These are phyloP conservation scores for Jacaranda copaia DNA, from an alignment of 257 asterid species.

Conservation along the genomic window DNA sequence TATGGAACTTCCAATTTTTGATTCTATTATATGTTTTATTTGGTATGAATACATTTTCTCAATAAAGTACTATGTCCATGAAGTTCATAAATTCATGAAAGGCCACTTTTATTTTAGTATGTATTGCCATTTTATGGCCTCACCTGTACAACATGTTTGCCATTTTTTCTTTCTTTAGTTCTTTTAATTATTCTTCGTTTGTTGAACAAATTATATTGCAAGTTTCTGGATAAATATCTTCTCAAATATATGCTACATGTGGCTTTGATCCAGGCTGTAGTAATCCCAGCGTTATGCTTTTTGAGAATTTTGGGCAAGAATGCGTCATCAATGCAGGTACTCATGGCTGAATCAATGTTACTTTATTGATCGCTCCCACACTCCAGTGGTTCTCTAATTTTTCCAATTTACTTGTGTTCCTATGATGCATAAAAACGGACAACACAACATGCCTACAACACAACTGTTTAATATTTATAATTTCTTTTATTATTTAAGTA, in stretches of 20 bases:
- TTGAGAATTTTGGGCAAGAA: slow-evolving; percentile 69
- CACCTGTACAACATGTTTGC: too few relatives aligned
- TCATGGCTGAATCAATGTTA: too few relatives aligned
- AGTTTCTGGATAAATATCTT: not conserved
- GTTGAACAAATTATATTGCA: not conserved
- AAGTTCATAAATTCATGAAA: not conserved
- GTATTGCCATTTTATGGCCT: too few relatives aligned
- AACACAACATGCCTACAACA: too few relatives aligned
- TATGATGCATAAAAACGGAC: too few relatives aligned
- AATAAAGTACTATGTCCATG: not conserved
- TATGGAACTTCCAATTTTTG: not conserved
- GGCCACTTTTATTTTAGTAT: not conserved
- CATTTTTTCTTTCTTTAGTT: not conserved
- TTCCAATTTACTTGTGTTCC: too few relatives aligned
- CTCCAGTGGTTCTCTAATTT: too few relatives aligned
- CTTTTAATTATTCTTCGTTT: not conserved
- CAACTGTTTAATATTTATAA: too few relatives aligned
- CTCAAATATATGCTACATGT: not conserved
- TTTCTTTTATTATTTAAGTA: too few relatives aligned
- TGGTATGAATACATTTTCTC: not conserved
- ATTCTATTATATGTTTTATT: not conserved
- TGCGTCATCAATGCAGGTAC: slow-evolving; percentile 75
- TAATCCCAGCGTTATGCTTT: slow-evolving; percentile 74
- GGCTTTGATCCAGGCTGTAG: slow-evolving; percentile 41
- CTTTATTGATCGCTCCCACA: too few relatives aligned